Evolutionary conservation across 805 yeast species (phyloP), one percentile per base, ranked within the genome.

Genomic region (Candida coleopterorum): DNA sequence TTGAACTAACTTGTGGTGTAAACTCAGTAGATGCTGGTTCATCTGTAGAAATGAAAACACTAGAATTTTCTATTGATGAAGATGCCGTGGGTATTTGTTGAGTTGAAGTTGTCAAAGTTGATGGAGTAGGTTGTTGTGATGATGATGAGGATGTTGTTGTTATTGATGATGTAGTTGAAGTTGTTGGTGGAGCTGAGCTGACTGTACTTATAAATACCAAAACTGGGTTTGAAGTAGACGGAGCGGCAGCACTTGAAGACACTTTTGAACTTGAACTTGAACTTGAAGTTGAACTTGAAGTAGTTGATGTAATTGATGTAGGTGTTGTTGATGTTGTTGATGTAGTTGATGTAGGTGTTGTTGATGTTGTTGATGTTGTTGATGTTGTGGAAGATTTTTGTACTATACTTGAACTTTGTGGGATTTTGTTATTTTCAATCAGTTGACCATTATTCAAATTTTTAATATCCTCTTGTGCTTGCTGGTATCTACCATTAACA

Each of bases 401-500:
- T 4, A 29, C n/a, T 5, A 33, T 12, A 10, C 35, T 18, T n/a
- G 28, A n/a, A 2, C 32, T 15, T 14, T n/a, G 16, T 7, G 24
- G 35, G 14, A 7, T 18, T 10, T 12, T 14, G 18, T 8, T 34
- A n/a, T 34, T 25, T 16, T 23, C 39, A 8, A 34, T 29, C 10
- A 33, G 12, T 22, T 34, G 29, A 32, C 65, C 69, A 23, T 46
- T 42, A 17, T 57, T 62, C 29, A 73, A 57, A 6, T 50, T 45
- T 21, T 52, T 58, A 45, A 54, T 52, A 23, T 55, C 59, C 3
- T 38, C 16, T 23, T 62, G 54, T n/a, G 74, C 82, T 39, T 66
- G 52, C 1, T 50, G 54, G 28, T 55, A 48, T 58, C 85, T 73
- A 18, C 88, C 89, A 46, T 78, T 70, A 26, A 86, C 71, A 35